Evolutionary conservation across 257 asterid species (phyloP), one percentile per base, ranked within the genome.

Genomic region (Salvia splendens): DNA sequence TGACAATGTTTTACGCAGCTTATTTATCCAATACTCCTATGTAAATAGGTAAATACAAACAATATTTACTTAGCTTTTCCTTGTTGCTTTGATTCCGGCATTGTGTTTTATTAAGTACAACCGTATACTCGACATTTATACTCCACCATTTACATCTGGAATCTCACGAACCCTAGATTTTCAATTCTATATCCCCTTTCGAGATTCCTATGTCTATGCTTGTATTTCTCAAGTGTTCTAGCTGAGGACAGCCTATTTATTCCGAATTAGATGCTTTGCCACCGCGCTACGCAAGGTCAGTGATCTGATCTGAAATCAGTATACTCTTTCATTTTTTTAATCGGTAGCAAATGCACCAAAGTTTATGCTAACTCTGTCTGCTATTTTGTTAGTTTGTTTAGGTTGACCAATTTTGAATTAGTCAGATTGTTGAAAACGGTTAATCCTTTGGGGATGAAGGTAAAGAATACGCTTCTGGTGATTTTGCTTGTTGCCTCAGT

Each of bases 381-480:
- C 48, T 42, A 14, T 4, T 40, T 67, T 50, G 38, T 48, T 20
- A 16, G 12, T 38, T 5, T 33, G 5, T 56, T 48, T 57, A 16
- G 33, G 55, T 69, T 78, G 75, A 74, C 65, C 51, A 41, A 46
- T 9, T 48, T 55, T 69, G 43, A 43, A 11, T 33, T 24, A 48
- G 16, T 68, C 70, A 64, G 82, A 71, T 67, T 35, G 67, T 64
- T 71, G 3, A n/a, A 42, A 38, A 32, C 30, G 45, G 41, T 51
- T 67, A 30, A 63, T 54, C 65, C 12, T 65, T 20, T 49, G 60
- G 56, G 40, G 75, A 90, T 86, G 97, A 76, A 65, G 78, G 64
- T 77, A 5, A 51, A 14, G 50, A 64, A 8, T 62, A 56, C 77
- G 12, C 62, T 82, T 69, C 16, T 67, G 80, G 63, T 72, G 65